Percentiles rank a stretch among this genome's conserved stretches.
phyloP scores from a whole-genome alignment of 129 eudicot species.

The Daucus carota region DH1_v3.0 NC_030381.2:1238501-1239000 shows the following conservation, averaged over 20 bases:
- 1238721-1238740: background rate
- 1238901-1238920: background rate
- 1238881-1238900: background rate
- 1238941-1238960: background rate
- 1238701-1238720: background rate
- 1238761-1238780: background rate
- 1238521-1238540: constrained; percentile 80
- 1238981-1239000: too few relatives aligned
- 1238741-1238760: background rate
- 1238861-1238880: background rate
- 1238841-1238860: background rate
- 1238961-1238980: background rate
- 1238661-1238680: constrained; percentile 96
- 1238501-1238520: constrained; percentile 77
- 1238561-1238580: constrained; percentile 71
- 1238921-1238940: background rate
- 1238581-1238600: constrained; percentile 79
- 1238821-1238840: background rate
- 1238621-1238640: constrained; percentile 65
- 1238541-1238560: constrained; percentile 97
- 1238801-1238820: background rate
- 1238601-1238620: constrained; percentile 64
- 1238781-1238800: background rate
- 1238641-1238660: constrained; percentile 74
- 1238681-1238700: background rate